These are phyloP conservation scores for Russula emetica DNA, from an alignment of 768 basidiomycete species.

Conservation along the genomic window DNA sequence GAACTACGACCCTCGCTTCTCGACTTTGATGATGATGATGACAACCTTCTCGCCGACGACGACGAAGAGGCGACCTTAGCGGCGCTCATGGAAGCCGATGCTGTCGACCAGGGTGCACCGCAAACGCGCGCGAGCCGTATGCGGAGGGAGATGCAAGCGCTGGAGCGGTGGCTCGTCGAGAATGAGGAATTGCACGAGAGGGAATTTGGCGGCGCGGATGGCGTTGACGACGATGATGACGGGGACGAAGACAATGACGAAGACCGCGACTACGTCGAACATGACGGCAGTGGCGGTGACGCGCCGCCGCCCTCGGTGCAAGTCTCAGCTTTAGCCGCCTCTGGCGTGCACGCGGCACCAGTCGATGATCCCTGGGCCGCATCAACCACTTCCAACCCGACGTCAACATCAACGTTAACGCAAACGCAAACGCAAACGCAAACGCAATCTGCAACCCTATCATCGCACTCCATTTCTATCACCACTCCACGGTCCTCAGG, in stretches of 20 bases:
- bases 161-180: conserved; percentile 60
- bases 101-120: conserved; percentile 27
- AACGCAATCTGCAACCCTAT: conserved; percentile 2
- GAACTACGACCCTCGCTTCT: conserved; percentile 33
- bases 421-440: background rate
- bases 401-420: background rate
- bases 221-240: background rate
- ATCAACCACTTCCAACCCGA: background rate
- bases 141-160: conserved; percentile 52
- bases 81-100: conserved; percentile 32
- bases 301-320: conserved; percentile 9
- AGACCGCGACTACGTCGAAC: conserved; percentile 5
- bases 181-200: conserved; percentile 36
- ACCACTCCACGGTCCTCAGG: conserved; percentile 29
- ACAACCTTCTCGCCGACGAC: conserved; percentile 21
- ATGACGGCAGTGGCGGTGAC: conserved; percentile 1
- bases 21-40: conserved; percentile 24
- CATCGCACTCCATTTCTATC: background rate
- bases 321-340: conserved; percentile 1
- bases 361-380: conserved; percentile 28
- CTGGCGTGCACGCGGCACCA: background rate
- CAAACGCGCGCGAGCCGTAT: conserved; percentile 31
- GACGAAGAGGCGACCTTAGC: conserved; percentile 37
- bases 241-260: conserved; percentile 14
- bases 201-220: conserved; percentile 20